phyloP scores from a whole-genome alignment of 345 rosid genomes.

The Salix arbutifolia region DNA sequence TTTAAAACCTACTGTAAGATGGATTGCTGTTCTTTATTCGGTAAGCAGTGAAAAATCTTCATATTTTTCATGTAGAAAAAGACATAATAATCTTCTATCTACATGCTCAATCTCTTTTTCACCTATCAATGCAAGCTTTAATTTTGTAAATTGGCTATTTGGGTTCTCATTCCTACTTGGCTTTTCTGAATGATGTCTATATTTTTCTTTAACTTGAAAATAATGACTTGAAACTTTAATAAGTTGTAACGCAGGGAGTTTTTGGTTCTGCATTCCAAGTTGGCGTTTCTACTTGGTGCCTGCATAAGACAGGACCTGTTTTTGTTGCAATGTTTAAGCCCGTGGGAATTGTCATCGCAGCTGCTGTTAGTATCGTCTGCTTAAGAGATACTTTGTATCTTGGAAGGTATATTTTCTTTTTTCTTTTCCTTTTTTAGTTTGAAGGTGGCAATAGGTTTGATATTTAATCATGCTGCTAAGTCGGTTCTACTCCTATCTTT shows the following conservation, averaged over 20 bases:
- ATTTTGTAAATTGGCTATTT: background rate
- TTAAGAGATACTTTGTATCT: slow-evolving; percentile 49
- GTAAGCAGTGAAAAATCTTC: slow-evolving; percentile 6
- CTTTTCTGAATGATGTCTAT: background rate
- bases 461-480: background rate
- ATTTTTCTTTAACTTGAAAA: background rate
- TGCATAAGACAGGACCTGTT: slow-evolving; percentile 57
- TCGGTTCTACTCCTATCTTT: background rate
- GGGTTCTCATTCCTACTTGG: slow-evolving; percentile 4
- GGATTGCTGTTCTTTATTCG: slow-evolving; percentile 25
- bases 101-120: background rate
- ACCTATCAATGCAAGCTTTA: background rate
- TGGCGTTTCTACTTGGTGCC: slow-evolving; percentile 54
- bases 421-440: background rate
- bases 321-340: slow-evolving; percentile 73
- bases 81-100: background rate
- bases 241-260: slow-evolving; percentile 24
- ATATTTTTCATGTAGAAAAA: background rate
- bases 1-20: slow-evolving; percentile 23
- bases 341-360: slow-evolving; percentile 52
- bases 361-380: slow-evolving; percentile 39
- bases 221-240: background rate
- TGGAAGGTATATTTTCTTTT: slow-evolving; percentile 41
- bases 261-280: slow-evolving; percentile 63
- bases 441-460: background rate